phyloP scores from a whole-genome alignment of 495 filamentous ascomycete genomes.

The Aeminium ludgeri region DNA sequence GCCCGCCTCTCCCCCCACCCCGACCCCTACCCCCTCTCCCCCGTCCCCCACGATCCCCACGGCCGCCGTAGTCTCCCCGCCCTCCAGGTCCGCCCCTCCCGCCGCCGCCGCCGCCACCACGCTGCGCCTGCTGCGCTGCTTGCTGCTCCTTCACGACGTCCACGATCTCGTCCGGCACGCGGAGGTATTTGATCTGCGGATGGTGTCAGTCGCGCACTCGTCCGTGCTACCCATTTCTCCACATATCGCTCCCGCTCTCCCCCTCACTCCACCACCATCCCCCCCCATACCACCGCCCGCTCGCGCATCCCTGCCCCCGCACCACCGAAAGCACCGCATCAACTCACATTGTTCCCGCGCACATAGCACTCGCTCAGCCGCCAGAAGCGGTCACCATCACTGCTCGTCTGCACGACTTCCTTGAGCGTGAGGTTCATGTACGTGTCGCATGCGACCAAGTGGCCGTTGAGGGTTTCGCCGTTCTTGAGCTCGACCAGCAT shows the following conservation, averaged over 20 bases:
- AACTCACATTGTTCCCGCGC: constrained; percentile 74
- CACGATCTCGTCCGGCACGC: constrained; percentile 88
- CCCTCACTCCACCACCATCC: constrained; percentile 18
- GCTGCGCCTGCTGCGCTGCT: constrained; percentile 37
- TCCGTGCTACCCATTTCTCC: not conserved
- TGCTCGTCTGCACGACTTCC: constrained; percentile 93
- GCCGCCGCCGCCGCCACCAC: constrained; percentile 53
- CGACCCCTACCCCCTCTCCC: constrained; percentile 4
- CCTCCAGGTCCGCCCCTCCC: constrained; percentile 47
- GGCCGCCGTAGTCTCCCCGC: constrained; percentile 33
- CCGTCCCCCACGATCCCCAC: constrained; percentile 32
- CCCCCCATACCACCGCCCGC: too few species aligned
- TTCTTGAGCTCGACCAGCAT: constrained; percentile 99
- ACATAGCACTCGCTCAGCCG: constrained; percentile 87
- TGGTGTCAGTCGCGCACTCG: too few species aligned
- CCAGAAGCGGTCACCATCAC: constrained; percentile 87
- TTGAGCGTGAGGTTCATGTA: constrained; percentile 98
- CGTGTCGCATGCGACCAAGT: constrained; percentile 88
- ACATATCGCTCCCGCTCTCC: not conserved
- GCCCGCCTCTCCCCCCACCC: not conserved
- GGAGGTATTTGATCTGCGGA: constrained; percentile 87
- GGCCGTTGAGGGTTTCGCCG: constrained; percentile 92
- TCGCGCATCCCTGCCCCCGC: too few species aligned
- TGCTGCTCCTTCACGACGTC: constrained; percentile 86
- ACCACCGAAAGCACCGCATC: not conserved